Base-by-base conservation (phyloP, 345 rosid genomes). In the Syzygium aromaticum region DNA sequence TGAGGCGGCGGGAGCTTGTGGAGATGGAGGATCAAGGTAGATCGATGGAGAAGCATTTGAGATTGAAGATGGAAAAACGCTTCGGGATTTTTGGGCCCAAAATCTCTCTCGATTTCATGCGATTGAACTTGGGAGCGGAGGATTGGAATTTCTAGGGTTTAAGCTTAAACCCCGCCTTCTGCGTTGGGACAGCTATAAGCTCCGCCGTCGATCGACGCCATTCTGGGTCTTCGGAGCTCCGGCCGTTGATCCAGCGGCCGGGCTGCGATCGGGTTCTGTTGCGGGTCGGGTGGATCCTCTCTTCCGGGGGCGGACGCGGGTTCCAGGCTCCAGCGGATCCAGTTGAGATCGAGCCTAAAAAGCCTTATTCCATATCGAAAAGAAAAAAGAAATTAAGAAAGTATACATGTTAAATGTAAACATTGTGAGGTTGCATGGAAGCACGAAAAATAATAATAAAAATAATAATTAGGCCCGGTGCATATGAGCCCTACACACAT, bases 1-100 rank as follows among this genome's bases (percentile, higher is more conserved):
- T 51, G 67, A 15, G 88, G 86, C 59, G 86, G 84, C 27, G 88
- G 33, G 33, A 64, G 52, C 86, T 53, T 87, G 84, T 54, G 67
- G 67, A 87, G 52, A 63, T 84, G 88, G 86, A 87, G 86, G 40
- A 63, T 43, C 40, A 56, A 86, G 63, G 85, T 23, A 3, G 85
- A 86, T 22, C 88, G 88, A 56, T 38, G 84, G 51, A 86, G 61
- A 86, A 86, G 85, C 88, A 86, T 86, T 25, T 56, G 84, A 56
- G 49, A 14, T 59, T 21, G 61, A 19, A 67, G 80, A 67, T 67
- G 80, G 46, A 43, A 43, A 67, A 19, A n/a, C 73, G 73, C 38
- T n/a, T 61, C 73, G 1, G 73, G 38, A 61, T 0, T 27, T 61
- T 33, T 61, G 46, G 46, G 73, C 73, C n/a, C n/a, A n/a, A 27